A percentile compares a stretch with the other conserved stretches of the same genome.
Conservation (phyloP, 2,329 filamentous ascomycete species). For the Clathrospora elynae region DNA sequence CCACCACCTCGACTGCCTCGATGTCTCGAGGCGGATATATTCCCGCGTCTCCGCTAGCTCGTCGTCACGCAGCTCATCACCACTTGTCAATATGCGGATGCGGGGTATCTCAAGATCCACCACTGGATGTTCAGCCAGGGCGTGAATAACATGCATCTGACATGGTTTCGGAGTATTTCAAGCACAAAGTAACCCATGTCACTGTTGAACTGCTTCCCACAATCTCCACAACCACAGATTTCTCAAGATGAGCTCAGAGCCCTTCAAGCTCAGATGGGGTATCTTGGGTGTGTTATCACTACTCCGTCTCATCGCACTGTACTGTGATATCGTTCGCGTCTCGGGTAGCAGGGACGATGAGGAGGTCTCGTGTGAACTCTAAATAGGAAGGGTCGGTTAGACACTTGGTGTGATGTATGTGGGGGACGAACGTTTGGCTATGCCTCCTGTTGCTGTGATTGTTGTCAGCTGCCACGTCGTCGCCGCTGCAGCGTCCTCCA, state of each 20-base stretch:
- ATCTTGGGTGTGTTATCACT: constrained; percentile 24
- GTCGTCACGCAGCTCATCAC: not conserved
- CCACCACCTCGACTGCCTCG: not conserved
- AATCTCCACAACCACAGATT: not conserved
- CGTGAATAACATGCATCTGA: no score
- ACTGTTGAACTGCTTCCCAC: not conserved
- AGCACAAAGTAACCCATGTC: not conserved
- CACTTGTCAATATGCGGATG: constrained; percentile 1
- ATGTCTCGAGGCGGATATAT: not conserved
- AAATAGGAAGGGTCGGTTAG: no score
- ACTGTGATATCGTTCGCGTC: not conserved
- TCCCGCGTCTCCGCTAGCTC: constrained; percentile 5
- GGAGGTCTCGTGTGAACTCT: no score
- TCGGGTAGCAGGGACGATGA: not conserved
- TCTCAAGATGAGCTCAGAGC: constrained; percentile 21
- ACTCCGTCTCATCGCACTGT: not conserved
- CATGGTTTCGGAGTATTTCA: not conserved
- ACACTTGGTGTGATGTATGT: no score
- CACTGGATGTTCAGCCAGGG: not conserved
- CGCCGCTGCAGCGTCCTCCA: constrained; percentile 78
- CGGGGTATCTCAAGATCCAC: constrained; percentile 8
- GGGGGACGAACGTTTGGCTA: no score
- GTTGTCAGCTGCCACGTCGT: constrained; percentile 74
- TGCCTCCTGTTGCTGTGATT: no score
- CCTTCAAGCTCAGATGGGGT: constrained; percentile 33